Conservation (phyloP, 108 stramenopile species). For the Skeletonema potamos region DNA sequence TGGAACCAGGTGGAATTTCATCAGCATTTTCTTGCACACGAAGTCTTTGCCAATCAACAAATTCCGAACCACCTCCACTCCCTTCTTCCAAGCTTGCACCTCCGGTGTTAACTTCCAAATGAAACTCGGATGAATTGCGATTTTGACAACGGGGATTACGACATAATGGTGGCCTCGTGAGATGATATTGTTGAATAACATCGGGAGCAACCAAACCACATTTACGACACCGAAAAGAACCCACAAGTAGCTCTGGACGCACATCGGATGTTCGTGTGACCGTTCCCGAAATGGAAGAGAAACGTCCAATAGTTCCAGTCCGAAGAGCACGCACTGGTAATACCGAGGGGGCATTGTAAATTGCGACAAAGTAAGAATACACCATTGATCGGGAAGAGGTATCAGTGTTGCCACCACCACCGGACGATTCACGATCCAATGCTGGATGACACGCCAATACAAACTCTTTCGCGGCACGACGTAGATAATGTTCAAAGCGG, state of each 20-base stretch:
- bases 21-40: slow-evolving; percentile 97
- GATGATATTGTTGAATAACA: slow-evolving; percentile 95
- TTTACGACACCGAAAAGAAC: slow-evolving; percentile 91
- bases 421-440: slow-evolving; percentile 35
- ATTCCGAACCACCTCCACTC: slow-evolving; percentile 54
- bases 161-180: slow-evolving; percentile 96
- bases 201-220: slow-evolving; percentile 80
- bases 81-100: neutral
- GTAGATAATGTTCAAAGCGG: slow-evolving; percentile 84
- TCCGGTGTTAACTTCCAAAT: slow-evolving; percentile 52
- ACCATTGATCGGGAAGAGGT: neutral
- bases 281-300: slow-evolving; percentile 83
- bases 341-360: slow-evolving; percentile 69
- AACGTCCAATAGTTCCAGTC: slow-evolving; percentile 77
- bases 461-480: slow-evolving; percentile 61
- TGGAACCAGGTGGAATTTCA: slow-evolving; percentile 96
- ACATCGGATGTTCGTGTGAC: slow-evolving; percentile 97
- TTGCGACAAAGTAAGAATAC: slow-evolving; percentile 76
- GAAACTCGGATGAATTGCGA: slow-evolving; percentile 63
- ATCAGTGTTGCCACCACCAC: slow-evolving; percentile 6
- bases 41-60: slow-evolving; percentile 98
- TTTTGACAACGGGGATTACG: slow-evolving; percentile 91
- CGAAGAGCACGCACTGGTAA: slow-evolving; percentile 73
- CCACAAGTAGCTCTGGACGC: slow-evolving; percentile 95
- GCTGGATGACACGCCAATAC: slow-evolving; percentile 62